Conservation (phyloP, 257 asterid species). For the Solanum pimpinellifolium region DNA sequence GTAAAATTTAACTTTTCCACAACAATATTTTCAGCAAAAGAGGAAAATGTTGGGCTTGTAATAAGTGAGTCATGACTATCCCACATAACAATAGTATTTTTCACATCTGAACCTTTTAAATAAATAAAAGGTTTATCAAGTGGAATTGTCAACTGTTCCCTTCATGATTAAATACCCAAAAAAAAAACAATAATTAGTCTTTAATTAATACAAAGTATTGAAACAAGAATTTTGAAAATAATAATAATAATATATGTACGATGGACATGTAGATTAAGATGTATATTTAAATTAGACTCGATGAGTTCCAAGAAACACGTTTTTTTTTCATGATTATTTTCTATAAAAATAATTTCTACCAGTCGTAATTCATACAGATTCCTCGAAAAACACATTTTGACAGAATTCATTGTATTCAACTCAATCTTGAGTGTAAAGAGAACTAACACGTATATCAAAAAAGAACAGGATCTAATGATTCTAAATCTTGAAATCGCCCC, state of each 20-base stretch:
- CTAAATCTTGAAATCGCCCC: not conserved
- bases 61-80: conserved; percentile 5
- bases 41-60: conserved; percentile 23
- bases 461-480: not conserved
- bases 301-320: not conserved
- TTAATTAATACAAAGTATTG: not conserved
- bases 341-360: not conserved
- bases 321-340: not conserved
- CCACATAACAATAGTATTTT: conserved; percentile 20
- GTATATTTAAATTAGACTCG: not conserved
- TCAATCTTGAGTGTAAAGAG: not conserved
- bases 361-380: not conserved
- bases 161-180: not conserved
- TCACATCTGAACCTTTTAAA: conserved; percentile 33
- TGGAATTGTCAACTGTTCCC: conserved; percentile 32
- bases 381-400: not conserved
- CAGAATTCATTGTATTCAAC: not conserved
- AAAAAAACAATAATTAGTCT: not conserved
- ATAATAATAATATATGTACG: not conserved
- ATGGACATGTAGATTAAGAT: not conserved
- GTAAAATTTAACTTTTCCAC: conserved; percentile 2
- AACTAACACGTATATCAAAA: not conserved
- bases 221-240: not conserved
- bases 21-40: conserved; percentile 28
- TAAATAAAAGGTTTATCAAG: conserved; percentile 27